Conservation (phyloP, 208 protist genomes). For the Angomonas ambiguus region DNA sequence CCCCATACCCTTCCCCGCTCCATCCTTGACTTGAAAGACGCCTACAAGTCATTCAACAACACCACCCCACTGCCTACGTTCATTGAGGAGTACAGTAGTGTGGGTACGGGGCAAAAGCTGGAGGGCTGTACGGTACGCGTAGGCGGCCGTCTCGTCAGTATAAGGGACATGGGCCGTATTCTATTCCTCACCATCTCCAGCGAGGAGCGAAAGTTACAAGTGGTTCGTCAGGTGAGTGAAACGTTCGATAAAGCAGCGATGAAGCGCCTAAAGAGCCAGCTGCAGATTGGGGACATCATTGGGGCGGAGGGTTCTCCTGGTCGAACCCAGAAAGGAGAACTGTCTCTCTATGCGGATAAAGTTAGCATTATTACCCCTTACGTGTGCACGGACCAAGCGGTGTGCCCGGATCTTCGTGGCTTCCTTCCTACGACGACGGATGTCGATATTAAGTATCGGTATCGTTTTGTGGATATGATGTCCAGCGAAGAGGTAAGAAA, state of each 20-base stretch:
- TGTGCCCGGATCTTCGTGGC: conserved; percentile 72
- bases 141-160: conserved; percentile 61
- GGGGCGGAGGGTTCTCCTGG: conserved; percentile 71
- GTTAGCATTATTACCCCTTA: conserved; percentile 72
- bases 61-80: conserved; percentile 50
- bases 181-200: conserved; percentile 76
- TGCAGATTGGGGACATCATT: conserved; percentile 84
- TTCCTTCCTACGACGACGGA: conserved; percentile 53
- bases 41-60: conserved; percentile 63
- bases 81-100: conserved; percentile 28
- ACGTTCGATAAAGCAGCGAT: conserved; percentile 48
- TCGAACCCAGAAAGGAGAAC: conserved; percentile 77
- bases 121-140: conserved; percentile 29
- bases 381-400: conserved; percentile 76
- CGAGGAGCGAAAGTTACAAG: conserved; percentile 57
- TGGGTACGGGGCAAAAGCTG: conserved; percentile 25
- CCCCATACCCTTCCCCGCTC: conserved; percentile 24
- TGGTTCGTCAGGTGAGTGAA: conserved; percentile 54
- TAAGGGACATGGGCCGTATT: conserved; percentile 83
- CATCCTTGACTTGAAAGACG: conserved; percentile 32
- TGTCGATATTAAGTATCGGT: conserved; percentile 80
- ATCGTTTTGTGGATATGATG: conserved; percentile 90
- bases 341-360: conserved; percentile 63
- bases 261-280: conserved; percentile 30
- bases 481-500: conserved; percentile 41